Evolutionary conservation across 441 rosid species (phyloP).

Genomic region (Brassica hybrid): DNA sequence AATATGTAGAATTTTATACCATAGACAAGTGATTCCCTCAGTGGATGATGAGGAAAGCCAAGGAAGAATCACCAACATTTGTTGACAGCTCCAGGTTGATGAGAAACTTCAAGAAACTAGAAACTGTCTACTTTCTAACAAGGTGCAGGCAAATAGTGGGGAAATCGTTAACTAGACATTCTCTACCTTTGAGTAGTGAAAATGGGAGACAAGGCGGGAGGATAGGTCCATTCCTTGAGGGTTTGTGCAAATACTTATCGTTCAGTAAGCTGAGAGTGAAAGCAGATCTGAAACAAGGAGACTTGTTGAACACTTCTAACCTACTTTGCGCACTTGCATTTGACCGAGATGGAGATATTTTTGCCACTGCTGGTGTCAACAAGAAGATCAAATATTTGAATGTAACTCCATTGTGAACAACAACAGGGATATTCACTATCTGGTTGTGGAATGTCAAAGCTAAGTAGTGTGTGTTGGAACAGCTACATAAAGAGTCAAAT

Average conservation of each 20-base stretch:
- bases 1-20: too few species aligned
- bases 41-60: constrained; percentile 46
- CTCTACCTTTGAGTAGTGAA: constrained; percentile 36
- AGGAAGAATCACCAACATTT: constrained; percentile 46
- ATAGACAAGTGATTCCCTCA: constrained; percentile 50
- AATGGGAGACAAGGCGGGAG: constrained; percentile 66
- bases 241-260: constrained; percentile 88
- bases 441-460: constrained; percentile 87
- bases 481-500: constrained; percentile 88
- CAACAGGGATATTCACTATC: constrained; percentile 85
- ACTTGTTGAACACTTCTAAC: constrained; percentile 82
- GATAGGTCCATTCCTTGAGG: constrained; percentile 95
- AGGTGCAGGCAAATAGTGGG: constrained; percentile 62
- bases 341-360: constrained; percentile 90
- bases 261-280: constrained; percentile 81
- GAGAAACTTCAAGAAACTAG: constrained; percentile 91
- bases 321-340: constrained; percentile 85
- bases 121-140: constrained; percentile 82
- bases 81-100: constrained; percentile 72
- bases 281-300: constrained; percentile 93
- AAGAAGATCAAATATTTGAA: constrained; percentile 94
- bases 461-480: constrained; percentile 95
- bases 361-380: constrained; percentile 93
- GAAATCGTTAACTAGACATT: constrained; percentile 50
- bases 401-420: constrained; percentile 67